Base-by-base conservation (phyloP, 306 rosid genomes). In the Cajanus cajan region DNA sequence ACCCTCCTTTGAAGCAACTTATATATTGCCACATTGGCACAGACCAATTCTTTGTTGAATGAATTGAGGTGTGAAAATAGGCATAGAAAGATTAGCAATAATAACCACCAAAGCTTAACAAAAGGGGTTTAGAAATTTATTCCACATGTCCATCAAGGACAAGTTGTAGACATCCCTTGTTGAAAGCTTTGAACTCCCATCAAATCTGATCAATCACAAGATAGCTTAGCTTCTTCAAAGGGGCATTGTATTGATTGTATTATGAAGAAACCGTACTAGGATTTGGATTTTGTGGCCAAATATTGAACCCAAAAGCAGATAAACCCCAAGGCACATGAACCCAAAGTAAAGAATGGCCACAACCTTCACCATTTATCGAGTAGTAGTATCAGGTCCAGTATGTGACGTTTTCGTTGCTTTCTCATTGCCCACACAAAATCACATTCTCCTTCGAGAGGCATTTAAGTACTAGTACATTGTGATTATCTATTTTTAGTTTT, bases 121-220 rank as follows among this genome's bases (percentile, higher is more conserved):
- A 63, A 63, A 63, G 45, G 25, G 25, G 45, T 61, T 63, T 11
- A 8, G 0, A n/a, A n/a, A 63, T 63, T 62, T 63, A 63, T 63
- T 63, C 69, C 7, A 34, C 13, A 31, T 33, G 68, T 33, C 44
- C 68, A 62, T 62, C 68, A 31, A 62, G 22, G 68, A 43, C 14
- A 34, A n/a, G 44, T 34, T 62, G 7, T 34, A 62, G 44, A 13
- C 39, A 58, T 12, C 39, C 65, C 3, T 31, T 61, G 43, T 59
- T 71, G 34, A 39, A 71, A 70, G 70, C 40, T 58, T 57, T 58
- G 9, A 61, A 45, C 34, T 16, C 50, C 34, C 7, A 75, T 75
- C 55, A 68, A 41, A 54, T 16, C 66, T 59, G 57, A 18, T 43
- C 40, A 58, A 58, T 74, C 84, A 52, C 61, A 25, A 64, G 11